These are phyloP conservation scores for Citrus mangshanensis DNA, from an alignment of 345 rosid species.

Conservation along the genomic window DNA sequence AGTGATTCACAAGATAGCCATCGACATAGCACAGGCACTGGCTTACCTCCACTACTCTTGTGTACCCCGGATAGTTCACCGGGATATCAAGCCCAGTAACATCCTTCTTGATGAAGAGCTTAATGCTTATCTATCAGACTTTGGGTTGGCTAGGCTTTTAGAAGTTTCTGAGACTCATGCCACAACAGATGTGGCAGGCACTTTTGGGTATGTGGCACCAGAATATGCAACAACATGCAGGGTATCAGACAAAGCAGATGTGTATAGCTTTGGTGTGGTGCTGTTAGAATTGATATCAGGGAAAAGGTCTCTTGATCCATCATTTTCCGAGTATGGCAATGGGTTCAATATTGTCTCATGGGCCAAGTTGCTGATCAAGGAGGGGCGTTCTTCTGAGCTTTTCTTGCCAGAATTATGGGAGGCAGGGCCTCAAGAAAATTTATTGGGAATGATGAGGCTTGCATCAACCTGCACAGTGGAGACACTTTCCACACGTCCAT, in stretches of 20 bases:
- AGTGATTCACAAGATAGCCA: slow-evolving; percentile 55
- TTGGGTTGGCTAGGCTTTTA: slow-evolving; percentile 63
- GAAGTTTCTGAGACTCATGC: slow-evolving; percentile 74
- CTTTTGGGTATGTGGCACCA: slow-evolving; percentile 76
- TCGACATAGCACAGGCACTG: slow-evolving; percentile 59
- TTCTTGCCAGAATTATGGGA: slow-evolving; percentile 52
- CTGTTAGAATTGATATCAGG: slow-evolving; percentile 61
- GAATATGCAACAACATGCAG: slow-evolving; percentile 74
- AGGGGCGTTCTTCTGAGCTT: slow-evolving; percentile 45
- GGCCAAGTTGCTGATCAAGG: slow-evolving; percentile 56
- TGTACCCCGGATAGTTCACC: slow-evolving; percentile 63
- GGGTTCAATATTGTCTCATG: slow-evolving; percentile 67
- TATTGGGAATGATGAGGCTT: slow-evolving; percentile 46
- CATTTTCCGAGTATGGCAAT: slow-evolving; percentile 57
- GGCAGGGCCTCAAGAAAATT: slow-evolving; percentile 43
- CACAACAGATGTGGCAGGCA: slow-evolving; percentile 71
- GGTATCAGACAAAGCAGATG: slow-evolving; percentile 74
- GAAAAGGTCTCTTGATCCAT: slow-evolving; percentile 66
- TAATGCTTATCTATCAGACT: slow-evolving; percentile 68
- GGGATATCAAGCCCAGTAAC: slow-evolving; percentile 77
- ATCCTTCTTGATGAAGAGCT: slow-evolving; percentile 60
- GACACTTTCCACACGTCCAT: slow-evolving; percentile 45
- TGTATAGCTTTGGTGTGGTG: slow-evolving; percentile 67
- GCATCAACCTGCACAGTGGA: slow-evolving; percentile 58
- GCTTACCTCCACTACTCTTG: slow-evolving; percentile 70